Evolutionary conservation across 1,284 basidiomycete species (phyloP).

Genomic region (Apiotrichum veenhuisii): DNA sequence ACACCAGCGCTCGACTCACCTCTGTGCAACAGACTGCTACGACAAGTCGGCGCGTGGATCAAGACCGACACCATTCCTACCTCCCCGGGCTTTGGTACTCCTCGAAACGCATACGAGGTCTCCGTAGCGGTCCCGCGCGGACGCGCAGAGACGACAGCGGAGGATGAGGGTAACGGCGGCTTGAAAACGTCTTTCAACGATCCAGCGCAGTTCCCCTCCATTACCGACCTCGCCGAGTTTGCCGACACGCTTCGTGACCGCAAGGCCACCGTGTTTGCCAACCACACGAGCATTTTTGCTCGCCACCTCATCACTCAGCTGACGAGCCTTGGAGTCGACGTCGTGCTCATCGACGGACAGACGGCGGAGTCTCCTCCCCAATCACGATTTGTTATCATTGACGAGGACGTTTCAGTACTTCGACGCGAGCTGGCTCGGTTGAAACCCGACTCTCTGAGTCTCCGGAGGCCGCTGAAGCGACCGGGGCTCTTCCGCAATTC

Average conservation of each 20-base stretch:
- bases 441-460: slow-evolving; percentile 57
- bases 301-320: slow-evolving; percentile 85
- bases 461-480: slow-evolving; percentile 8
- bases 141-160: neutral
- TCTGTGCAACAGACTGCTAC: slow-evolving; percentile 63
- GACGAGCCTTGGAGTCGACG: slow-evolving; percentile 89
- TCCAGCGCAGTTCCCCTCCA: slow-evolving; percentile 55
- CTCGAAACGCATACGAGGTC: slow-evolving; percentile 46
- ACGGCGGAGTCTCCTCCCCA: neutral
- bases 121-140: slow-evolving; percentile 46
- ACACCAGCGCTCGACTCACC: slow-evolving; percentile 61
- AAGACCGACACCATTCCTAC: slow-evolving; percentile 40
- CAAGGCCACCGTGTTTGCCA: slow-evolving; percentile 75
- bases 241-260: slow-evolving; percentile 75
- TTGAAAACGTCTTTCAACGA: neutral
- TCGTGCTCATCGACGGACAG: slow-evolving; percentile 63
- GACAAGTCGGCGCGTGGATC: slow-evolving; percentile 63
- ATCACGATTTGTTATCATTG: slow-evolving; percentile 69
- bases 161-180: neutral
- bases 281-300: slow-evolving; percentile 75
- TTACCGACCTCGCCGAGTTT: slow-evolving; percentile 71
- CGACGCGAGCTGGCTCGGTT: slow-evolving; percentile 65
- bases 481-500: slow-evolving; percentile 57
- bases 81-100: slow-evolving; percentile 32
- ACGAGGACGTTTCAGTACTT: slow-evolving; percentile 76